A percentile compares a stretch with the other conserved stretches of the same genome.
Evolutionary conservation across 2,329 filamentous ascomycete genomes (phyloP).

Genomic region (Colletotrichum sp.): DNA sequence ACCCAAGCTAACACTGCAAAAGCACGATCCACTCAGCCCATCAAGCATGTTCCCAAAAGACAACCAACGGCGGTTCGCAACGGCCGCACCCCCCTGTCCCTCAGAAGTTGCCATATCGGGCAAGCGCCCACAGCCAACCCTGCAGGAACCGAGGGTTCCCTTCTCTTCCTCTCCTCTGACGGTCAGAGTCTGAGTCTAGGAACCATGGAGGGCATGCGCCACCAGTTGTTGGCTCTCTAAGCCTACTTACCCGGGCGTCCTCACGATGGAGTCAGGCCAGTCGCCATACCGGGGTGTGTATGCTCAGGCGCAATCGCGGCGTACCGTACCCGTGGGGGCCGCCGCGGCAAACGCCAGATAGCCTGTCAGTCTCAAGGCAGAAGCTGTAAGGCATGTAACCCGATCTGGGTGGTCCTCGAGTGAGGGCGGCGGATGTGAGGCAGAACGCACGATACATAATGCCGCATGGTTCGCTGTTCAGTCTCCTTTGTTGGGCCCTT

Average conservation of each 20-base stretch:
- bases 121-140: slow-evolving; percentile 13
- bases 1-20: neutral
- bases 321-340: neutral
- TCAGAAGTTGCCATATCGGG: slow-evolving; percentile 1
- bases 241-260: neutral
- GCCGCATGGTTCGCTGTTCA: neutral
- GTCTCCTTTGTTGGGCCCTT: neutral
- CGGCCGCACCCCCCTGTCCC: neutral
- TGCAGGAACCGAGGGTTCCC: neutral
- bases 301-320: neutral
- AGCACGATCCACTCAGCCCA: neutral
- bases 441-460: slow-evolving; percentile 15
- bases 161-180: neutral
- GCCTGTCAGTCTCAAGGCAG: neutral
- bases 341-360: neutral
- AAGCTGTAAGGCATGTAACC: neutral
- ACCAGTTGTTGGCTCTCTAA: neutral
- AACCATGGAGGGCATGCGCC: neutral
- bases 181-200: neutral
- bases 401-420: neutral
- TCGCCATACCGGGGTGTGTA: neutral
- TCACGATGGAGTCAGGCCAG: slow-evolving; percentile 11
- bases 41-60: neutral
- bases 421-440: neutral
- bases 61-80: neutral